Evolutionary conservation across 345 rosid species (phyloP).

Genomic region (Citrus glauca): DNA sequence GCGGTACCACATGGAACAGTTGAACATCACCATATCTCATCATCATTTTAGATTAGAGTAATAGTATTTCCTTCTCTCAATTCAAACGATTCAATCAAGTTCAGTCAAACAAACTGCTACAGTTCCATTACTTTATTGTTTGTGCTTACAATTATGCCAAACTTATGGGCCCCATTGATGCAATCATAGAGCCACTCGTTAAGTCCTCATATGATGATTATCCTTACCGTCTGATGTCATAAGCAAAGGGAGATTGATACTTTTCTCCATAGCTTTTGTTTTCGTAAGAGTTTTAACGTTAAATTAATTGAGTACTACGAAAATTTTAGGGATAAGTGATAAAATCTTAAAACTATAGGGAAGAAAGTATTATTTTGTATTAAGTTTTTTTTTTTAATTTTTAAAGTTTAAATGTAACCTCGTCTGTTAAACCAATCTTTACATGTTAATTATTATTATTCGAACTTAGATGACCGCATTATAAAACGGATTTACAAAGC

Average conservation of each 20-base stretch:
- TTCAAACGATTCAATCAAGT: background rate
- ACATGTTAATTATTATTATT: too few relatives aligned
- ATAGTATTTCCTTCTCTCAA: background rate
- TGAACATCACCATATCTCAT: background rate
- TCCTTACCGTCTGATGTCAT: background rate
- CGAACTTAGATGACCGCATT: too few relatives aligned
- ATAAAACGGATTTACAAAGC: too few relatives aligned
- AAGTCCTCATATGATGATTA: background rate
- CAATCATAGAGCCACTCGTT: background rate
- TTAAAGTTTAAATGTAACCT: background rate
- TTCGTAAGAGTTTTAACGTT: too few relatives aligned
- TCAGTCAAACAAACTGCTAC: conserved; percentile 14
- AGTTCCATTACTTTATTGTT: background rate
- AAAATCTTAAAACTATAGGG: too few relatives aligned
- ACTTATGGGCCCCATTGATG: background rate
- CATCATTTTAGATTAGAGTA: background rate
- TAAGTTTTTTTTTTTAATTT: too few relatives aligned
- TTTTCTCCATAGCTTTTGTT: too few relatives aligned
- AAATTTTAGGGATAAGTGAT: too few relatives aligned
- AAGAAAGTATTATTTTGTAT: too few relatives aligned
- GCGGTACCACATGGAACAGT: background rate
- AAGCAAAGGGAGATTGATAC: too few relatives aligned
- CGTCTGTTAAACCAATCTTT: too few relatives aligned
- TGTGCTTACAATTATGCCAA: background rate
- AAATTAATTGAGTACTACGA: too few relatives aligned